Evolutionary conservation across 306 rosid genomes (phyloP).

Genomic region (Senna siamea): DNA sequence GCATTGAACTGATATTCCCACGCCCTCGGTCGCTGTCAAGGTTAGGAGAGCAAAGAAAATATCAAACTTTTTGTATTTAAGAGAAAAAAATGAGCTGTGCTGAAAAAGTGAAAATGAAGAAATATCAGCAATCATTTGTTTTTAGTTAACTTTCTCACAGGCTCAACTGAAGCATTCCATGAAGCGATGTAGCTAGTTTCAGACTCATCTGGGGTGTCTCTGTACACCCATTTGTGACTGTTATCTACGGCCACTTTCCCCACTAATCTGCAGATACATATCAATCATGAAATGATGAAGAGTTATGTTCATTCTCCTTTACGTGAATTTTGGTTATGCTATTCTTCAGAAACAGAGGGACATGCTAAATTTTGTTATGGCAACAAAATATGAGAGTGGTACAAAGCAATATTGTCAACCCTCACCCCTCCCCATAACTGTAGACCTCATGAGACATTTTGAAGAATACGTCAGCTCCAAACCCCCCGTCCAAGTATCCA

Average conservation of each 20-base stretch:
- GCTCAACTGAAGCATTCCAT: slow-evolving; percentile 81
- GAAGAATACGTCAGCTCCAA: slow-evolving; percentile 90
- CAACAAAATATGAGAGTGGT: slow-evolving; percentile 19
- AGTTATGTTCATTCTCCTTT: slow-evolving; percentile 10
- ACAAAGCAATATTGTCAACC: slow-evolving; percentile 2
- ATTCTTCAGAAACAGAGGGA: too few species aligned
- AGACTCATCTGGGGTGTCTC: slow-evolving; percentile 59
- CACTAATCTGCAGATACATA: slow-evolving; percentile 56
- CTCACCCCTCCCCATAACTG: slow-evolving; percentile 94
- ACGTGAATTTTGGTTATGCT: background rate
- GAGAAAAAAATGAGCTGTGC: background rate
- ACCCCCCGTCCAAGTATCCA: slow-evolving; percentile 56
- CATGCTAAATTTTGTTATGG: background rate
- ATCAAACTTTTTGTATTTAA: background rate
- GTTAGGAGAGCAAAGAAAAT: background rate
- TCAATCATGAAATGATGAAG: slow-evolving; percentile 20
- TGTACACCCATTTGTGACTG: slow-evolving; percentile 86
- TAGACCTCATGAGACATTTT: slow-evolving; percentile 98
- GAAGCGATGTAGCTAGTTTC: slow-evolving; percentile 66
- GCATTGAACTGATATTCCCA: slow-evolving; percentile 87
- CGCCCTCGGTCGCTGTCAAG: slow-evolving; percentile 76
- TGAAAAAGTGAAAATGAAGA: slow-evolving; percentile 10
- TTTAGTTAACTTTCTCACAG: slow-evolving; percentile 46
- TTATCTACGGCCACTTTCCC: slow-evolving; percentile 90
- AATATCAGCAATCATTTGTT: background rate